A percentile compares a stretch with the other conserved stretches of the same genome.
These are phyloP conservation scores for Ogataea paraovalis DNA, from an alignment of 805 yeast species.

Conservation along the genomic window DNA sequence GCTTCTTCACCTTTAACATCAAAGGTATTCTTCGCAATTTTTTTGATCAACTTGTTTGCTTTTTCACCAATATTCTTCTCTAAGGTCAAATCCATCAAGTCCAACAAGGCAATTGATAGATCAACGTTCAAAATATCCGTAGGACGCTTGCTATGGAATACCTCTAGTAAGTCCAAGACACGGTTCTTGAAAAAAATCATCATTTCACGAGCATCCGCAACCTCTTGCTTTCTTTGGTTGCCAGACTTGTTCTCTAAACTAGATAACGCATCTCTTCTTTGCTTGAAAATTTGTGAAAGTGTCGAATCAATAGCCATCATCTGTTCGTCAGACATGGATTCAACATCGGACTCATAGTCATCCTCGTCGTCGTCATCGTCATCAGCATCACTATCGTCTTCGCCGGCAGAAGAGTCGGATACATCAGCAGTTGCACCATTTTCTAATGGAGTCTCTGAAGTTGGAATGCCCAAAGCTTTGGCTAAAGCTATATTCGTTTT, in stretches of 20 bases:
- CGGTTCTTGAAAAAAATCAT: constrained; percentile 76
- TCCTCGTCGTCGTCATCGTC: constrained; percentile 42
- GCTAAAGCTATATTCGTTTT: constrained; percentile 64
- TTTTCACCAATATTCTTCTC: constrained; percentile 70
- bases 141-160: constrained; percentile 47
- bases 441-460: constrained; percentile 43
- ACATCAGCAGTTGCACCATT: constrained; percentile 22
- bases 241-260: constrained; percentile 46
- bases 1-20: constrained; percentile 19
- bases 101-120: constrained; percentile 53
- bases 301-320: constrained; percentile 93
- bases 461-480: constrained; percentile 64
- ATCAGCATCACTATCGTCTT: constrained; percentile 31
- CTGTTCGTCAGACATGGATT: constrained; percentile 92
- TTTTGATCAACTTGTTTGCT: constrained; percentile 68
- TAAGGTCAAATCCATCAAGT: constrained; percentile 59
- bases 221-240: constrained; percentile 66
- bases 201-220: constrained; percentile 72
- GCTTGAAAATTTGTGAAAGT: constrained; percentile 76
- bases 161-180: constrained; percentile 71
- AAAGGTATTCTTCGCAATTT: constrained; percentile 45
- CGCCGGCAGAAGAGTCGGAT: constrained; percentile 18
- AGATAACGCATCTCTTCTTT: constrained; percentile 65
- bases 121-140: constrained; percentile 37
- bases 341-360: constrained; percentile 59